Conservation (phyloP, 1,139 yeast species). For the Kodamaea fungicola region DNA sequence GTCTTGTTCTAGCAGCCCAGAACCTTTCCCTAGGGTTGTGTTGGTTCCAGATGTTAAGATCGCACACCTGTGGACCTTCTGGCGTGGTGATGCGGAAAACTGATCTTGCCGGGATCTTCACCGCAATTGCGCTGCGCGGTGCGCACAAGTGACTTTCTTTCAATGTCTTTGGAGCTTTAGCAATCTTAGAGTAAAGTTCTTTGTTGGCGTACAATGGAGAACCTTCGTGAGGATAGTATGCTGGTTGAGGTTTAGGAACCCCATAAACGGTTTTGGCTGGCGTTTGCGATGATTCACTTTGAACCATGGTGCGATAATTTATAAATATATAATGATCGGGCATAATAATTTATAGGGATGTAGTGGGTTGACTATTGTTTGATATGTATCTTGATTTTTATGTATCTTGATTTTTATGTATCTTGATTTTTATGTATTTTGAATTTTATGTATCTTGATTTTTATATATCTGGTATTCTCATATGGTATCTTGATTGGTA, state of each 20-base stretch:
- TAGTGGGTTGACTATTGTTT: no score
- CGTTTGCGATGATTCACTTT: constrained; percentile 27
- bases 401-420: no score
- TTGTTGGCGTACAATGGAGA: constrained; percentile 52
- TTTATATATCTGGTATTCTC: no score
- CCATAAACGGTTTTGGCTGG: constrained; percentile 37
- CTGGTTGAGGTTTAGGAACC: constrained; percentile 50
- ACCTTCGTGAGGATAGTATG: constrained; percentile 55
- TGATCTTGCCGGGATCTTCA: constrained; percentile 57
- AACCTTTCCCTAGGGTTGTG: constrained; percentile 61
- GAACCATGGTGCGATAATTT: neutral
- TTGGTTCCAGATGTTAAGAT: constrained; percentile 60
- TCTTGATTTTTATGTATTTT: no score
- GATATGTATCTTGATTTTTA: no score
- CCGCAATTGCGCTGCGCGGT: constrained; percentile 57
- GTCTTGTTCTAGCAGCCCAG: constrained; percentile 71
- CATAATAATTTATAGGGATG: no score
- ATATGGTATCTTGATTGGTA: no score
- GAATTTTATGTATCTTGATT: no score
- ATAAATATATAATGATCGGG: no score
- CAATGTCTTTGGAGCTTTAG: constrained; percentile 36
- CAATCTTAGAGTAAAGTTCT: constrained; percentile 42
- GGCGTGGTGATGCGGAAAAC: constrained; percentile 61
- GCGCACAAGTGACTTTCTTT: constrained; percentile 40
- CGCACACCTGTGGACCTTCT: constrained; percentile 71